Percentiles rank a stretch among this genome's conserved stretches.
Evolutionary conservation across 352 stramenopile genomes (phyloP).

Genomic region (Pythium brachiatum): DNA sequence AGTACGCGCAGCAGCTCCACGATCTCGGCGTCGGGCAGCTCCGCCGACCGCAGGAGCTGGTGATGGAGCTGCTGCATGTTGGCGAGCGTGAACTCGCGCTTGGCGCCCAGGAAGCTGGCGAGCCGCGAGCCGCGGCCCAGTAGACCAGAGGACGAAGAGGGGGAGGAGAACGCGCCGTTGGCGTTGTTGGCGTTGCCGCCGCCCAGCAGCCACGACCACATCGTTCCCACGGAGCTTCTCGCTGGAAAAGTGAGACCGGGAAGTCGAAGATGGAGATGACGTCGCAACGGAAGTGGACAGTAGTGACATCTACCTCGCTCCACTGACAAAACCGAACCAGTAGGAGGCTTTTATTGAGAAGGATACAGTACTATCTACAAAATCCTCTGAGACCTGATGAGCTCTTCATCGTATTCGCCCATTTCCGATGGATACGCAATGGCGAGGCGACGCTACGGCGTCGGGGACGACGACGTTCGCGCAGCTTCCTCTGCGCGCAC

Average conservation of each 20-base stretch:
- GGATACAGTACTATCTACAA: not conserved
- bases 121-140: constrained; percentile 20
- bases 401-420: not conserved
- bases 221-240: constrained; percentile 7
- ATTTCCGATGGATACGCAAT: constrained; percentile 1
- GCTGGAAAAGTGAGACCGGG: not conserved
- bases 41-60: constrained; percentile 52
- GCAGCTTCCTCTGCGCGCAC: constrained; percentile 56
- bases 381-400: not conserved
- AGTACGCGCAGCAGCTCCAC: constrained; percentile 81
- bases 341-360: not conserved
- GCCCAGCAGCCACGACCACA: constrained; percentile 49
- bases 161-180: constrained; percentile 9
- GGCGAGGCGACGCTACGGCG: not conserved
- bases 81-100: constrained; percentile 58
- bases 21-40: constrained; percentile 68
- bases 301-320: constrained; percentile 19
- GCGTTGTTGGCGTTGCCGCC: constrained; percentile 7
- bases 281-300: constrained; percentile 15
- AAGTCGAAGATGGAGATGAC: constrained; percentile 17
- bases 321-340: not conserved
- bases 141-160: not conserved
- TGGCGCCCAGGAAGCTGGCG: constrained; percentile 18
- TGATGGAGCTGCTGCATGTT: constrained; percentile 77
- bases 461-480: constrained; percentile 37